Percentiles rank a stretch among this genome's conserved stretches.
These are phyloP conservation scores for Pseudopediastrum boryanum DNA, from an alignment of 139 green algal species.

Conservation along the genomic window DNA sequence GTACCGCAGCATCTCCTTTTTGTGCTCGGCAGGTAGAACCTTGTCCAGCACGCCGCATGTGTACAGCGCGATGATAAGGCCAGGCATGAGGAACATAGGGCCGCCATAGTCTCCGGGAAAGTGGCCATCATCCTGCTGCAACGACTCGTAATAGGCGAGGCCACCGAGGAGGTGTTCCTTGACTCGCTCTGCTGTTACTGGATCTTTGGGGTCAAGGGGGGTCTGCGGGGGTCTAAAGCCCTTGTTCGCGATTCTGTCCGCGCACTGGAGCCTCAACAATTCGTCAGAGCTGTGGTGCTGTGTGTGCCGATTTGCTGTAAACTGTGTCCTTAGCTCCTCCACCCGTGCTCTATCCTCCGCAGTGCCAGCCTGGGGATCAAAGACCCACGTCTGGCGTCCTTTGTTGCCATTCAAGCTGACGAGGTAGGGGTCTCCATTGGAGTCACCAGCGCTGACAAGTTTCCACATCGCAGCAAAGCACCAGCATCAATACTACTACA, in stretches of 20 bases:
- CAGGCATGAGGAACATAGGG: conserved; percentile 99
- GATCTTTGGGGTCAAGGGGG: conserved; percentile 21
- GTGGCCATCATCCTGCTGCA: conserved; percentile 95
- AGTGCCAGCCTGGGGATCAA: conserved; percentile 67
- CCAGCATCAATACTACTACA: too few relatives aligned
- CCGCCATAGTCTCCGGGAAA: conserved; percentile 97
- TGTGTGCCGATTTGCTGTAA: conserved; percentile 57
- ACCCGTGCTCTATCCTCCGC: conserved; percentile 64
- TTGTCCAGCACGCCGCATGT: conserved; percentile 74
- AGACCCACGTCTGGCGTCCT: conserved; percentile 89
- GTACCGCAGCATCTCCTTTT: conserved; percentile 90
- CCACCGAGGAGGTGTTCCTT: conserved; percentile 60
- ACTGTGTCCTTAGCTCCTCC: conserved; percentile 70
- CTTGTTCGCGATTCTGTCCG: conserved; percentile 28
- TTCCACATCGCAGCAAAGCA: conserved; percentile 77
- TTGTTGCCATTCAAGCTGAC: conserved; percentile 64
- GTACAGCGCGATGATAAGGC: conserved; percentile 91
- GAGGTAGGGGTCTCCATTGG: conserved; percentile 45
- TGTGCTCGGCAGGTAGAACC: conserved; percentile 63
- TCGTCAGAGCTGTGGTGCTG: conserved; percentile 88
- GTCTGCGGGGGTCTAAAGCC: conserved; percentile 25
- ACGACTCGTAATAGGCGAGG: conserved; percentile 81
- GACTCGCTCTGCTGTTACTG: conserved; percentile 41
- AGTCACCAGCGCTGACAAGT: conserved; percentile 48
- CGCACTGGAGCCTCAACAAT: conserved; percentile 80